These are phyloP conservation scores for Hymenoscyphus scutula DNA, from an alignment of 2,329 filamentous ascomycete genomes.

Conservation along the genomic window DNA sequence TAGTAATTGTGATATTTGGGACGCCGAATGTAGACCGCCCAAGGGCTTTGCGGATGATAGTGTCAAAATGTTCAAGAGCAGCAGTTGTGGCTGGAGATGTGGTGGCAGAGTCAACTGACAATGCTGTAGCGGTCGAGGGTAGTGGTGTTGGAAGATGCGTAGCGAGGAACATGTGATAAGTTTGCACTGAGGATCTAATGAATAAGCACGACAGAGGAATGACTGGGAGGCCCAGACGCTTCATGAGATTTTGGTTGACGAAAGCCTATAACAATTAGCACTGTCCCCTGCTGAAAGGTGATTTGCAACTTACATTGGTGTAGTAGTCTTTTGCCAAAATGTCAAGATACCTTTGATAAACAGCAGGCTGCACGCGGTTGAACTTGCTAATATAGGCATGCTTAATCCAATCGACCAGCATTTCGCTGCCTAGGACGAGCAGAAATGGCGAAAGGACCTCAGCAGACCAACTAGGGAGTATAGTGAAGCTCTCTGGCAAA, in stretches of 20 bases:
- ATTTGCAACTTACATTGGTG: conserved; percentile 65
- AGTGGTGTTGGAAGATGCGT: conserved; percentile 78
- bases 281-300: conserved; percentile 8
- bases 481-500: conserved; percentile 84
- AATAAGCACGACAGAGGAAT: conserved; percentile 93
- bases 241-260: conserved; percentile 82
- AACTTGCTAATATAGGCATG: conserved; percentile 98
- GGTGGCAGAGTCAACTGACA: conserved; percentile 59
- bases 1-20: conserved; percentile 33
- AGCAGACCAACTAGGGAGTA: conserved; percentile 81
- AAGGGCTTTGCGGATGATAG: conserved; percentile 72
- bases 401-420: conserved; percentile 95
- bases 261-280: conserved; percentile 63
- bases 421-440: conserved; percentile 91
- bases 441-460: conserved; percentile 92
- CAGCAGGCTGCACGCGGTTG: conserved; percentile 89
- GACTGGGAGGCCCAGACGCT: conserved; percentile 84
- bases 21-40: conserved; percentile 68
- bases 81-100: conserved; percentile 72
- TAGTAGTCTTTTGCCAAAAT: conserved; percentile 98
- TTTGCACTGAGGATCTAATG: conserved; percentile 90
- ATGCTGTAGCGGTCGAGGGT: conserved; percentile 62
- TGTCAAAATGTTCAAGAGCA: conserved; percentile 75
- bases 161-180: conserved; percentile 96
- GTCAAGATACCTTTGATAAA: conserved; percentile 88